Evolutionary conservation across 352 stramenopile genomes (phyloP).

Genomic region (Phytophthora pinifolia): DNA sequence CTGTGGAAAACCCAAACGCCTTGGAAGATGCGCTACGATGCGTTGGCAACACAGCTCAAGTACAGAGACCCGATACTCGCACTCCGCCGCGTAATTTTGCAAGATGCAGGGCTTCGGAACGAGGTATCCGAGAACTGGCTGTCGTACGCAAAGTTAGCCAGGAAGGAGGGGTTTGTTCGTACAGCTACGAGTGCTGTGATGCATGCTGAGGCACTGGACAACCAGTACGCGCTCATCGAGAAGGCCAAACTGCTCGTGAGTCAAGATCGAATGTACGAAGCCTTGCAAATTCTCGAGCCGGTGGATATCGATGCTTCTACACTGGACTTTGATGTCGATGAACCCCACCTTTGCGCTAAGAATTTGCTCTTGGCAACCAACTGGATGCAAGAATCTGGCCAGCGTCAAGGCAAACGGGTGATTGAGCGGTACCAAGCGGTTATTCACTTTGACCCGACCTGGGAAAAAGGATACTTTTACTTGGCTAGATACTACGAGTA

Average conservation of each 20-base stretch:
- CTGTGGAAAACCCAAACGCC: conserved; percentile 62
- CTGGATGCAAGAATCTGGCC: conserved; percentile 95
- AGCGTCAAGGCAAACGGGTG: conserved; percentile 94
- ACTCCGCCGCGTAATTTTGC: conserved; percentile 74
- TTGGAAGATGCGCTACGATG: conserved; percentile 71
- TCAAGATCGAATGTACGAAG: conserved; percentile 85
- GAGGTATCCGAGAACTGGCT: conserved; percentile 86
- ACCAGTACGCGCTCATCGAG: conserved; percentile 71
- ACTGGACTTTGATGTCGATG: conserved; percentile 74
- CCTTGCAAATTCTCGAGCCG: conserved; percentile 81
- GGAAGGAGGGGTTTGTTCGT: conserved; percentile 82
- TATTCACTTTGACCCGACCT: conserved; percentile 92
- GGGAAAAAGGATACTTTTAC: conserved; percentile 94
- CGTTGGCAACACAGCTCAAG: conserved; percentile 77
- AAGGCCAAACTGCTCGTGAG: conserved; percentile 82
- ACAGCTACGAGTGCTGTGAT: conserved; percentile 84
- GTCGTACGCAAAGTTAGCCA: conserved; percentile 76
- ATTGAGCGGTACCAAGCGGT: conserved; percentile 94
- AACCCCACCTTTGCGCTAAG: conserved; percentile 78
- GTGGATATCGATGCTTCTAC: conserved; percentile 76
- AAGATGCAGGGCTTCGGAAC: conserved; percentile 56
- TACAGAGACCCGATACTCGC: conserved; percentile 85
- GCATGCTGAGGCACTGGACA: conserved; percentile 79
- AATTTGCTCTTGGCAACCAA: conserved; percentile 94
- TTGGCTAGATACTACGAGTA: conserved; percentile 93